Evolutionary conservation across 1,284 basidiomycete genomes (phyloP).

Genomic region (Moesziomyces sp.): DNA sequence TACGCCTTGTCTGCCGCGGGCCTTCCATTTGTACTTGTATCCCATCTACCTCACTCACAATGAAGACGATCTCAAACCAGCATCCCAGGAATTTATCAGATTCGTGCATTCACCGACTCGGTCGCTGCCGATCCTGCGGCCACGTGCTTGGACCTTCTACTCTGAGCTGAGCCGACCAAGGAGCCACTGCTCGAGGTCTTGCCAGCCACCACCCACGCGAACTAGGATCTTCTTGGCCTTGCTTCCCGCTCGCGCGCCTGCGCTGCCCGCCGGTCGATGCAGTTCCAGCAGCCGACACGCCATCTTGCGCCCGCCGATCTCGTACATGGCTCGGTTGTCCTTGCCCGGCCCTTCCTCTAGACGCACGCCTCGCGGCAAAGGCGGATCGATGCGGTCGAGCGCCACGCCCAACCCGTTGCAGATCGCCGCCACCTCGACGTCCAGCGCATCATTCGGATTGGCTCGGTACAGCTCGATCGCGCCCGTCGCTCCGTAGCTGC

Average conservation of each 20-base stretch:
- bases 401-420: conserved; percentile 79
- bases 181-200: conserved; percentile 82
- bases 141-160: neutral
- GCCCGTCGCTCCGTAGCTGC: conserved; percentile 34
- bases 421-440: conserved; percentile 79
- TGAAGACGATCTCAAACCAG: too few species aligned
- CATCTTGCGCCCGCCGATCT: conserved; percentile 76
- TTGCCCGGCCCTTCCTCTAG: conserved; percentile 74
- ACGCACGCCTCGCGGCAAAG: conserved; percentile 73
- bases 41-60: conserved; percentile 2
- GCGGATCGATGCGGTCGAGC: conserved; percentile 82
- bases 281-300: conserved; percentile 80
- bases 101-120: neutral
- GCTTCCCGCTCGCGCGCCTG: conserved; percentile 47
- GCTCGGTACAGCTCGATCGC: conserved; percentile 74
- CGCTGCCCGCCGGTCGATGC: conserved; percentile 65
- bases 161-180: conserved; percentile 34
- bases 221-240: conserved; percentile 63
- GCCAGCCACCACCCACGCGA: conserved; percentile 75
- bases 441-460: conserved; percentile 81
- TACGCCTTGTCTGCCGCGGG: neutral
- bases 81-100: neutral
- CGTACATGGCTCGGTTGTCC: conserved; percentile 83
- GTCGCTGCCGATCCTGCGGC: too few species aligned
- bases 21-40: conserved; percentile 37